Conservation (phyloP, 805 yeast genomes). For the Ogataea zsoltii region DNA sequence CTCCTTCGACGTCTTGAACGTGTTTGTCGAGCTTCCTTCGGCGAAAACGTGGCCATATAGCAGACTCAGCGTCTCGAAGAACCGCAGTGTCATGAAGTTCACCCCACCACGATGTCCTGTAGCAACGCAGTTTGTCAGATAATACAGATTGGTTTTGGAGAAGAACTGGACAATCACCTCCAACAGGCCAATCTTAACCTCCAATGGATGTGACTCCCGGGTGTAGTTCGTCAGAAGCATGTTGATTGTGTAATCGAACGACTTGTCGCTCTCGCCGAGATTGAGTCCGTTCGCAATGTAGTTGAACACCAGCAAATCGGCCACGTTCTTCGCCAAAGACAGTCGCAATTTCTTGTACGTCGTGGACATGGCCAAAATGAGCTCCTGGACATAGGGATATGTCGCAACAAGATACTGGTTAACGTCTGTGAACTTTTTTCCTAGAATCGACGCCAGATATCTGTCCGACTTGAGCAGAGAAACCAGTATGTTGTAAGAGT, state of each 20-base stretch:
- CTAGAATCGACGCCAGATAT: slow-evolving; percentile 24
- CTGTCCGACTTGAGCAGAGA: slow-evolving; percentile 35
- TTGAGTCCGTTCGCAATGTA: slow-evolving; percentile 32
- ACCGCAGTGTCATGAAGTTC: slow-evolving; percentile 33
- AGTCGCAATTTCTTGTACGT: slow-evolving; percentile 32
- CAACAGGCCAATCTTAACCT: slow-evolving; percentile 27
- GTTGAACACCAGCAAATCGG: slow-evolving; percentile 35
- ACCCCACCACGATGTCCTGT: slow-evolving; percentile 24
- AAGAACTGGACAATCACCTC: slow-evolving; percentile 34
- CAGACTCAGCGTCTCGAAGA: slow-evolving; percentile 29
- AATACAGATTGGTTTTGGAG: slow-evolving; percentile 32
- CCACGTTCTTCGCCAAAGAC: slow-evolving; percentile 30
- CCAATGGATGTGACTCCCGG: slow-evolving; percentile 14
- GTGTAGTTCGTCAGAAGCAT: slow-evolving; percentile 24
- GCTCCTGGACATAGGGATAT: slow-evolving; percentile 15
- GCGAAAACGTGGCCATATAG: slow-evolving; percentile 28
- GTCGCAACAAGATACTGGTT: slow-evolving; percentile 26
- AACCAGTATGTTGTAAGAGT: slow-evolving; percentile 30
- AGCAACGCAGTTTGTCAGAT: slow-evolving; percentile 30
- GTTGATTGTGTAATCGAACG: slow-evolving; percentile 28
- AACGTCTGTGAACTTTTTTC: slow-evolving; percentile 26
- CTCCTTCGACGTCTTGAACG: slow-evolving; percentile 22
- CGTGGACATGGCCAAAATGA: slow-evolving; percentile 30
- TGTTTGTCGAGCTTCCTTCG: slow-evolving; percentile 12
- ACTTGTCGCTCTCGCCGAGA: slow-evolving; percentile 24